Percentiles rank a stretch among this genome's conserved stretches.
Evolutionary conservation across 2,329 filamentous ascomycete species (phyloP).

Genomic region (Hypoxylon sp.): DNA sequence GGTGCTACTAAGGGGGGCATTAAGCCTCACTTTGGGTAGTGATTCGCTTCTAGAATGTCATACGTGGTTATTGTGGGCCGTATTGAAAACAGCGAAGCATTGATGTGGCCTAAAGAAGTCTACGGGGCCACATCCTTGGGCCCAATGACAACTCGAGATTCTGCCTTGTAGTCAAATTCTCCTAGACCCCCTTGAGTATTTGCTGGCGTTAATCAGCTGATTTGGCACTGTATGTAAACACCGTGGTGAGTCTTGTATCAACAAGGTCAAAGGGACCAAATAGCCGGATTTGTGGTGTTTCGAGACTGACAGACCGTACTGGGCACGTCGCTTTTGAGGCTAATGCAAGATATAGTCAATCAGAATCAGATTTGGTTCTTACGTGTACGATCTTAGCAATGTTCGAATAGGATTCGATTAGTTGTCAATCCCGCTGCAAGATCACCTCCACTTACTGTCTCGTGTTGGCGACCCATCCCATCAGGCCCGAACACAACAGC

Average conservation of each 20-base stretch:
- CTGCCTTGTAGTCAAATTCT: conserved; percentile 1
- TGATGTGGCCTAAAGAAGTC: conserved; percentile 8
- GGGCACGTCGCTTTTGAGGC: conserved; percentile 22
- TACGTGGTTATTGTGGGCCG: conserved; percentile 25
- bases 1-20: not conserved
- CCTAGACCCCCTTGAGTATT: conserved; percentile 5
- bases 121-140: not conserved
- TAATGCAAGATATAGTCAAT: conserved; percentile 27
- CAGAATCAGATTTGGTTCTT: conserved; percentile 25
- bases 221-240: conserved; percentile 3
- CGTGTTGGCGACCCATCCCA: conserved; percentile 27
- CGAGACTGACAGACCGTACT: conserved; percentile 13
- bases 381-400: conserved; percentile 26
- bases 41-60: conserved; percentile 11
- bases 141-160: conserved; percentile 5
- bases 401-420: conserved; percentile 34
- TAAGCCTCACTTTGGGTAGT: conserved; percentile 24
- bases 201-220: conserved; percentile 15
- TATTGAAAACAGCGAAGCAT: conserved; percentile 18
- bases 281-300: conserved; percentile 11
- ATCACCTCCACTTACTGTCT: conserved; percentile 28
- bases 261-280: conserved; percentile 8
- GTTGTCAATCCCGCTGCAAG: conserved; percentile 33
- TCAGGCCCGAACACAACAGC: conserved; percentile 31
- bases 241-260: conserved; percentile 12